Percentiles rank a stretch among this genome's conserved stretches.
These are phyloP conservation scores for Coemansia sp. DNA, from an alignment of 192 early-diverging fungal species.

Conservation along the genomic window DNA sequence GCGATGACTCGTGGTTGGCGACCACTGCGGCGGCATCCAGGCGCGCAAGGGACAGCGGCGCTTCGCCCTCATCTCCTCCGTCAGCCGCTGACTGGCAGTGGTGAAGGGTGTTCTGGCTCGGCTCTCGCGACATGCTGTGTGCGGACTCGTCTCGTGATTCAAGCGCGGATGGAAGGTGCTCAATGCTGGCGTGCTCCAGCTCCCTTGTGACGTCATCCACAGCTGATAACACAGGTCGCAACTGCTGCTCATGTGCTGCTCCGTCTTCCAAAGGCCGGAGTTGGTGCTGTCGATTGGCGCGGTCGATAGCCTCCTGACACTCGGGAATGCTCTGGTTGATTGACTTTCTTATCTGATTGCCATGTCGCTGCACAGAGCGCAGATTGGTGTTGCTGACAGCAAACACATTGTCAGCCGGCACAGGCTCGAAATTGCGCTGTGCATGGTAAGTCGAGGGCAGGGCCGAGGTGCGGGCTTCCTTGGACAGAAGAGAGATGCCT, in stretches of 20 bases:
- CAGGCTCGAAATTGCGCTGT: constrained; percentile 47
- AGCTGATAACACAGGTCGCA: constrained; percentile 7
- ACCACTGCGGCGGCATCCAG: constrained; percentile 8
- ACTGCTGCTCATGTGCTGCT: background rate
- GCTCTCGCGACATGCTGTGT: constrained; percentile 40
- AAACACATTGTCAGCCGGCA: constrained; percentile 45
- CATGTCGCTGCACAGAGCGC: constrained; percentile 36
- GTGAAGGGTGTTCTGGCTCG: constrained; percentile 43
- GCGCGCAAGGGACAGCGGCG: background rate
- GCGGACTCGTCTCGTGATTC: constrained; percentile 29
- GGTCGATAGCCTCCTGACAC: background rate
- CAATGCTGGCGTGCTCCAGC: constrained; percentile 3
- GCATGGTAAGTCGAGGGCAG: constrained; percentile 28
- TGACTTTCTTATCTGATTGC: constrained; percentile 27
- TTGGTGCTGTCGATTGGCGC: constrained; percentile 11
- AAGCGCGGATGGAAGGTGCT: constrained; percentile 13
- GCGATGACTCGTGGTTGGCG: constrained; percentile 8
- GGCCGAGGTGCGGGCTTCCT: background rate
- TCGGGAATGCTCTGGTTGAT: constrained; percentile 13
- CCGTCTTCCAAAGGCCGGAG: background rate
- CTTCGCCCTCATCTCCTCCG: background rate
- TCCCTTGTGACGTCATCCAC: constrained; percentile 21
- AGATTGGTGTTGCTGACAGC: constrained; percentile 40
- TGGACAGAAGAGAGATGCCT: constrained; percentile 5
- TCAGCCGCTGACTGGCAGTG: constrained; percentile 28